phyloP scores from a whole-genome alignment of 306 rosid genomes.

The Lupinus albus region DNA sequence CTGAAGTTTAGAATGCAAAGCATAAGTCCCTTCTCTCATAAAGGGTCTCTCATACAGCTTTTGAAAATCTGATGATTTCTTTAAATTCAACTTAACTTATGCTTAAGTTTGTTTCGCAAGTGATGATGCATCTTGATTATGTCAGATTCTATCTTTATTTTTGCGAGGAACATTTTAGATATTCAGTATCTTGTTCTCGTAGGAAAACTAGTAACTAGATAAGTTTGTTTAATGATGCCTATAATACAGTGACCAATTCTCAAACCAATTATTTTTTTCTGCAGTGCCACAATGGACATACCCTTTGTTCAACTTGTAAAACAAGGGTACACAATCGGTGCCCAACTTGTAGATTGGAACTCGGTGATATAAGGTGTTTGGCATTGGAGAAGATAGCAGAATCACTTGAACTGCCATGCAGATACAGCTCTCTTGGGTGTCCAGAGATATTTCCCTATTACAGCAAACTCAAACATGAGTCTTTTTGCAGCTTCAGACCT shows the following conservation, averaged over 20 bases:
- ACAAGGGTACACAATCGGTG: conserved; percentile 68
- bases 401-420: conserved; percentile 70
- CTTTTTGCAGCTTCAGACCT: conserved; percentile 64
- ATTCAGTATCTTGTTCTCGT: background rate
- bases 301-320: conserved; percentile 72
- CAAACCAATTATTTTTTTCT: conserved; percentile 13
- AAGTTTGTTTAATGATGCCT: conserved; percentile 5
- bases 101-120: background rate
- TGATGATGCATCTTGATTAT: conserved; percentile 1
- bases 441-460: conserved; percentile 71
- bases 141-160: conserved; percentile 4
- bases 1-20: background rate
- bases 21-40: conserved; percentile 7
- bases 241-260: conserved; percentile 24
- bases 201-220: background rate
- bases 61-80: conserved; percentile 5
- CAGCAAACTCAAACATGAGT: conserved; percentile 69
- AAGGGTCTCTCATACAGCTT: background rate
- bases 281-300: conserved; percentile 76
- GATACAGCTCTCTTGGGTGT: conserved; percentile 58
- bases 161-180: background rate
- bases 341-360: conserved; percentile 69
- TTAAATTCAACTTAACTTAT: background rate
- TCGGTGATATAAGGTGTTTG: conserved; percentile 69
- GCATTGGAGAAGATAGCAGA: conserved; percentile 74